These are phyloP conservation scores for Scenedesmus sp. DNA, from an alignment of 163 green algal species.

Conservation along the genomic window DNA sequence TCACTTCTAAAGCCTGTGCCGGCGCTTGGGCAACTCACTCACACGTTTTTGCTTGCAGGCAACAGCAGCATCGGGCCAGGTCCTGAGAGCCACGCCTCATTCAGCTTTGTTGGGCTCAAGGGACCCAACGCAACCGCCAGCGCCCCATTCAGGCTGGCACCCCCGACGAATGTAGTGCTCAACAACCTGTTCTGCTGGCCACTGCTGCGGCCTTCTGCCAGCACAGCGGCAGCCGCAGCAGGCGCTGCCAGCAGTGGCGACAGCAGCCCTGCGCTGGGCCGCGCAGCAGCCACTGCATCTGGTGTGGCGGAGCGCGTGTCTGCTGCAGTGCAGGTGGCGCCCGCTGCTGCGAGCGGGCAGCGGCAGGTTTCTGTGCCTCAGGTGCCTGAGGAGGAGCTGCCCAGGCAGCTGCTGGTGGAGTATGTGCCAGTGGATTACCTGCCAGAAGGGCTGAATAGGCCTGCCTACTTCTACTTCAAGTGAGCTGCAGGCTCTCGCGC, in stretches of 20 bases:
- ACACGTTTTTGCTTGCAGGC: neutral
- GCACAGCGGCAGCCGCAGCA: conserved; percentile 21
- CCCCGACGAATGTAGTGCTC: conserved; percentile 23
- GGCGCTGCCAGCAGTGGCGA: neutral
- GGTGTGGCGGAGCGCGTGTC: neutral
- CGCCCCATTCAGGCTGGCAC: conserved; percentile 40
- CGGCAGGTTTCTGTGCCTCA: conserved; percentile 24
- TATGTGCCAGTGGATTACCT: conserved; percentile 38
- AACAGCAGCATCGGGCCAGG: neutral
- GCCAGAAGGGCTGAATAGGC: neutral
- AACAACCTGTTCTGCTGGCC: conserved; percentile 58
- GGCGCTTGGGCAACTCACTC: neutral
- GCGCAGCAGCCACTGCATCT: neutral
- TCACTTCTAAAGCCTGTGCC: neutral
- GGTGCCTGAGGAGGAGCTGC: neutral
- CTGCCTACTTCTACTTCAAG: conserved; percentile 47
- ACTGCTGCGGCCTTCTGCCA: neutral
- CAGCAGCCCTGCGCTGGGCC: neutral
- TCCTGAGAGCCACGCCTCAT: conserved; percentile 1
- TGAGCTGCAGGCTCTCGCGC: neutral
- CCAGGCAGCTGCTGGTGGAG: conserved; percentile 28
- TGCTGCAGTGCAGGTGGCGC: neutral
- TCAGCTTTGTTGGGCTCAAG: conserved; percentile 52
- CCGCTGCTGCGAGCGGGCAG: conserved; percentile 8
- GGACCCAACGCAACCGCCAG: neutral